Base-by-base conservation (phyloP, 148 eudicot species). In the Talinum fruticosum region DNA sequence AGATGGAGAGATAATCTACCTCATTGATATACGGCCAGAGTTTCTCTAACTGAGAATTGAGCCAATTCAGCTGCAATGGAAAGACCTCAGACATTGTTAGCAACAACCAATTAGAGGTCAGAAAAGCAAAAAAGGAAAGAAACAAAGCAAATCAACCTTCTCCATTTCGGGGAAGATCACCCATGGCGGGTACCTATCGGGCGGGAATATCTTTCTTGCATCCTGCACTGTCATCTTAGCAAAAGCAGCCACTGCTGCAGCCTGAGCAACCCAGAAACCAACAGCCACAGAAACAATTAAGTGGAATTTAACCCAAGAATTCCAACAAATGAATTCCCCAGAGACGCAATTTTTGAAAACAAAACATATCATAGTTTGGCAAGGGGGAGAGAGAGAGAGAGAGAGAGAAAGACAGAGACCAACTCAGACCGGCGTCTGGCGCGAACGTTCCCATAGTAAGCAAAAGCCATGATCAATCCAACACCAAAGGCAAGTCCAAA, bases 1-100 rank as follows among this genome's bases (percentile, higher is more conserved):
- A 8, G 37, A 49, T 37, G 74, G 66, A 10, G 14, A 30, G 33
- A 21, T 37, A 57, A 74, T 49, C 74, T 76, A 90, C 98, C 90
- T 94, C 87, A 83, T 94, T 75, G 37, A 94, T 84, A 77, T 89
- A 92, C 15, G 98, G 98, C 98, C 98, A 94, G 38, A 94, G 87
- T 79, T 92, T 94, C 1, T 86, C 87, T 69, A 94, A 79, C 28
- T 92, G 89, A 44, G 79, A 53, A 82, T 94, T 94, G 51, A 94
- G 92, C 98, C 98, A 94, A 49, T 69, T 89, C 75, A 94, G 80
- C 98, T 94, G 89, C 79, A 87, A 75, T 45, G 49, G 35, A 64
- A 35, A 38, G 75, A 45, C 5, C 41, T 14, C 68, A 66, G 37
- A 68, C 47, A 12, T 12, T 16, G 41, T 41, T 59, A 80, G 69